Evolutionary conservation across 441 rosid species (phyloP).

Genomic region (Flueggea neowawraea): DNA sequence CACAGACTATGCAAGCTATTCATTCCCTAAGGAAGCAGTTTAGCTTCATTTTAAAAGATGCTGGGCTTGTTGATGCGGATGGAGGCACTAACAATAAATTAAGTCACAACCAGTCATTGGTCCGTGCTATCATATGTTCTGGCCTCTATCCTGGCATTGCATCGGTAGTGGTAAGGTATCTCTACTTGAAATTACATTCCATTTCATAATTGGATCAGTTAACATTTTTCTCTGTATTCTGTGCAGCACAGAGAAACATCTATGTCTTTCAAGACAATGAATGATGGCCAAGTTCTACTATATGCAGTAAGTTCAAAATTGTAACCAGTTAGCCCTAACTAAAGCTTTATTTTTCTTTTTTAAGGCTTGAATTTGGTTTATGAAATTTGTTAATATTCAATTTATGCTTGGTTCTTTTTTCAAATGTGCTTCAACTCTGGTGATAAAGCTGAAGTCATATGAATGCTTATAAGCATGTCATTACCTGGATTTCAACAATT

Average conservation of each 20-base stretch:
- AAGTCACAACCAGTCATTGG: conserved; percentile 91
- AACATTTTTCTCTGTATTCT: conserved; percentile 12
- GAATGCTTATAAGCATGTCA: too few species aligned
- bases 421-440: too few species aligned
- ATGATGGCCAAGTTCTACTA: conserved; percentile 91
- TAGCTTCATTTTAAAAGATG: conserved; percentile 83
- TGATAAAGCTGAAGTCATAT: too few species aligned
- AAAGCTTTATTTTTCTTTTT: background rate
- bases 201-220: conserved; percentile 5
- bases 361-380: background rate
- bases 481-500: too few species aligned
- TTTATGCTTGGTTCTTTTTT: too few species aligned
- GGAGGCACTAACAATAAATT: conserved; percentile 64
- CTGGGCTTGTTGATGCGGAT: conserved; percentile 71
- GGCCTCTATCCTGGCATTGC: conserved; percentile 98
- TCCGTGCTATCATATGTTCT: conserved; percentile 95
- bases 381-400: too few species aligned
- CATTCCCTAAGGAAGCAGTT: conserved; percentile 96
- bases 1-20: conserved; percentile 97
- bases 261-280: conserved; percentile 98
- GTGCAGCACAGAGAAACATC: conserved; percentile 92
- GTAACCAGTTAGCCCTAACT: background rate
- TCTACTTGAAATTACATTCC: conserved; percentile 8
- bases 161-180: conserved; percentile 77
- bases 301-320: conserved; percentile 59